Conservation (phyloP, 768 basidiomycete genomes). For the Kwoniella shandongensis region DNA sequence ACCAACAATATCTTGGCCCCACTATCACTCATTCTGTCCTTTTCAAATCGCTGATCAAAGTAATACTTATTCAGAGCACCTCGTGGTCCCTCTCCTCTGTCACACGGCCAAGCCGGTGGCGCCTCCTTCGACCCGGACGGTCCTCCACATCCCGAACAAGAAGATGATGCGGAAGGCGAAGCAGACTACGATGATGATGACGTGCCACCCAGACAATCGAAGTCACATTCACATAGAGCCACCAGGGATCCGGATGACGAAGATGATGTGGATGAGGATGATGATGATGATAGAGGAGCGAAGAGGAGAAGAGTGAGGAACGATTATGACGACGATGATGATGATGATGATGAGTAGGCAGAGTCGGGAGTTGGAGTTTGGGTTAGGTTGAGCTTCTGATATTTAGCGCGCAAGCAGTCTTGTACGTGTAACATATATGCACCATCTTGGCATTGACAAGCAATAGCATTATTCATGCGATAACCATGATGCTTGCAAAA, state of each 20-base stretch:
- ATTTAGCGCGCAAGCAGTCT: not conserved
- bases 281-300: slow-evolving; percentile 22
- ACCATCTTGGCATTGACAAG: not conserved
- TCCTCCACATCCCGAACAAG: slow-evolving; percentile 13
- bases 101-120: slow-evolving; percentile 35
- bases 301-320: slow-evolving; percentile 29
- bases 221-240: not conserved
- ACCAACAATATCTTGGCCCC: not conserved
- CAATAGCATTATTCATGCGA: not conserved
- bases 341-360: slow-evolving; percentile 25
- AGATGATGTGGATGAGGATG: slow-evolving; percentile 69
- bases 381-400: too few species aligned
- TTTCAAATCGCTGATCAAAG: not conserved
- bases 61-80: slow-evolving; percentile 8
- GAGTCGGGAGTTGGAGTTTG: too few species aligned
- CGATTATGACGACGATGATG: slow-evolving; percentile 46
- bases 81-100: slow-evolving; percentile 25
- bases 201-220: not conserved
- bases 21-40: not conserved
- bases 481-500: too few species aligned
- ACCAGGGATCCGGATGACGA: slow-evolving; percentile 9
- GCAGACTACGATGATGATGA: slow-evolving; percentile 68
- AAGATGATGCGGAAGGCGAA: slow-evolving; percentile 64
- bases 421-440: too few species aligned
- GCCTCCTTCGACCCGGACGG: slow-evolving; percentile 22